Percentiles rank a stretch among this genome's conserved stretches.
phyloP scores from a whole-genome alignment of 805 yeast genomes.

The Ogataea salicorniae region DNA sequence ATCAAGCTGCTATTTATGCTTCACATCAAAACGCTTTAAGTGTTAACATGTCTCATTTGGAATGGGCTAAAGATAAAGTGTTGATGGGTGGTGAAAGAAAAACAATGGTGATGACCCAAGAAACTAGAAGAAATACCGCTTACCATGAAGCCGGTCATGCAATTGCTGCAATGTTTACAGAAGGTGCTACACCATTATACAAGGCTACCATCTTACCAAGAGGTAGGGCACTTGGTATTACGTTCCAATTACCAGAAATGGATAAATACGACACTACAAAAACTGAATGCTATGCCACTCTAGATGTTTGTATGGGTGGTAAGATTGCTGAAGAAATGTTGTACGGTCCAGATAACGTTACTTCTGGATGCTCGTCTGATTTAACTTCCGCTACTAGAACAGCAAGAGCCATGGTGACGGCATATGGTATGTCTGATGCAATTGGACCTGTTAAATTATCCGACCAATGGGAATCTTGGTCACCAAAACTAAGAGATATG shows the following conservation, averaged over 20 bases:
- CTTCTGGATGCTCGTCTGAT: conserved; percentile 94
- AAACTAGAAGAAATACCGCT: conserved; percentile 88
- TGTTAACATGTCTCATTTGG: conserved; percentile 88
- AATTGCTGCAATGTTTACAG: conserved; percentile 90
- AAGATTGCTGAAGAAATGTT: conserved; percentile 93
- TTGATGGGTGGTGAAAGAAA: conserved; percentile 97
- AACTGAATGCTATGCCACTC: conserved; percentile 81
- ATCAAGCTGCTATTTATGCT: conserved; percentile 97
- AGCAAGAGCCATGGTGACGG: conserved; percentile 95
- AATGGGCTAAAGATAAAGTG: conserved; percentile 99
- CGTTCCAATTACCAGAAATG: conserved; percentile 97
- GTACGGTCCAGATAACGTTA: conserved; percentile 87
- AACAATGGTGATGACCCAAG: conserved; percentile 97
- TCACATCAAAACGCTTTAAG: conserved; percentile 87
- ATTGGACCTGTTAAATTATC: conserved; percentile 90
- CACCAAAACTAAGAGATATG: conserved; percentile 75
- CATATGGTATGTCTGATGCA: conserved; percentile 91
- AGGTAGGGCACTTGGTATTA: conserved; percentile 94
- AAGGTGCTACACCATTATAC: conserved; percentile 91
- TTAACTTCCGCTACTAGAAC: conserved; percentile 83
- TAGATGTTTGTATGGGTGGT: conserved; percentile 99
- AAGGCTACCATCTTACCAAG: conserved; percentile 96
- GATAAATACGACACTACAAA: conserved; percentile 93
- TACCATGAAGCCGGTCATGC: conserved; percentile 99
- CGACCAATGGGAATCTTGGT: conserved; percentile 95